Evolutionary conservation across 306 rosid species (phyloP).

Genomic region (Gillenia trifoliata): DNA sequence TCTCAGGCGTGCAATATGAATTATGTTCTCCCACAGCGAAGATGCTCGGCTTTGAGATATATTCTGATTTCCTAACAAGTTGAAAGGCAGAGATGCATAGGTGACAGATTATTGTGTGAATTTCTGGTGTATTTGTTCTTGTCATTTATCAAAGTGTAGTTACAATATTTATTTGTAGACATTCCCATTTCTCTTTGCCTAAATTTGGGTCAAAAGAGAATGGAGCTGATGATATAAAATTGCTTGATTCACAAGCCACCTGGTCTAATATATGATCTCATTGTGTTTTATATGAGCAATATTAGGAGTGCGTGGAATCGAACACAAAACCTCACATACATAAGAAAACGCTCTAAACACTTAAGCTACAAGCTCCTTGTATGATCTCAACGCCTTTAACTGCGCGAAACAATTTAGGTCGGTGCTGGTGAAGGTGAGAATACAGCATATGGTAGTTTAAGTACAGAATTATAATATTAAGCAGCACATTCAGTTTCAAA

Average conservation of each 20-base stretch:
- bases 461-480: not conserved
- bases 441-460: not conserved
- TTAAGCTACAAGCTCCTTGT: too few species aligned
- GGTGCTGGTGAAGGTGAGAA: not conserved
- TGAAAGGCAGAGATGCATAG: not conserved
- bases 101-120: not conserved
- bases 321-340: too few species aligned
- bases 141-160: not conserved
- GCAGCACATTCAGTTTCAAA: slow-evolving; percentile 10
- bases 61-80: not conserved
- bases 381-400: not conserved
- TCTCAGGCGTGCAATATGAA: not conserved
- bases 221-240: not conserved
- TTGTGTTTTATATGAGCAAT: too few species aligned
- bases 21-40: not conserved
- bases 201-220: not conserved
- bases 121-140: not conserved
- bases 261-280: not conserved
- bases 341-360: too few species aligned
- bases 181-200: slow-evolving; percentile 6
- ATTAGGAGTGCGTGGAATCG: too few species aligned
- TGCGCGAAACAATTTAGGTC: not conserved
- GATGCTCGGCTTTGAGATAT: not conserved
- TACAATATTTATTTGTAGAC: not conserved
- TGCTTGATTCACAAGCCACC: not conserved